Base-by-base conservation (phyloP, 2,329 filamentous ascomycete species). In the Colletotrichum cordylinicola region DNA sequence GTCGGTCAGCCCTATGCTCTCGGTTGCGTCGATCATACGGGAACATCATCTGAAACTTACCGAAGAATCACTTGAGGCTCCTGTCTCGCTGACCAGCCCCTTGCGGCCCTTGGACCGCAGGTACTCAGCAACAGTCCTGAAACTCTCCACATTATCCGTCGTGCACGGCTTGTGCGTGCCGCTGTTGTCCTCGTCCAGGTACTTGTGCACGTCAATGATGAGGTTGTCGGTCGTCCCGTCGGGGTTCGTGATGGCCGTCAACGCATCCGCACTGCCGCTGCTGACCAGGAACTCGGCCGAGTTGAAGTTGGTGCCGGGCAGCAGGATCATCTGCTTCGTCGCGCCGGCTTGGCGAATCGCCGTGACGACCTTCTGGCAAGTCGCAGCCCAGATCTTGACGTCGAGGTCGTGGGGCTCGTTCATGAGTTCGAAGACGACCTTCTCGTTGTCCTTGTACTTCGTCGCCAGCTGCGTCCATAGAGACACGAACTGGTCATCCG, bases 321-420 rank as follows among this genome's bases (percentile, higher is more conserved):
- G 87, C 15, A 94, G 86, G 78, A 94, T 93, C 80, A 91, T 88
- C 77, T 94, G 91, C 24, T 84, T 84, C 1, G 85, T 88, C n/a
- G 92, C 92, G n/a, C 92, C 93, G 4, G 91, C 89, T 56, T 88
- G 82, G 58, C 93, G 90, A 79, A 95, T 94, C 5, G 91, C 93
- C 1, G 89, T 92, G 2, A 95, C 93, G 18, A 87, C 91, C 15
- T 86, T 87, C 80, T 94, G 93, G 76, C 91, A 90, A 0, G 90
- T 91, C 6, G 86, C 81, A 1, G 90, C 91, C 93, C 93, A 94
- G 2, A 84, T 82, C 31, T 80, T 82, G 78, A 93, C 86, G 79
- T 92, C 88, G 71, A 90, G 82, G 68, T 91, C 89, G 81, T 93
- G 91, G 8, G 93, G 92, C 83, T 93, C 93, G 83, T 94, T 94